Conservation (phyloP, 2,329 filamentous ascomycete species). For the Blumeria graminis region DNA sequence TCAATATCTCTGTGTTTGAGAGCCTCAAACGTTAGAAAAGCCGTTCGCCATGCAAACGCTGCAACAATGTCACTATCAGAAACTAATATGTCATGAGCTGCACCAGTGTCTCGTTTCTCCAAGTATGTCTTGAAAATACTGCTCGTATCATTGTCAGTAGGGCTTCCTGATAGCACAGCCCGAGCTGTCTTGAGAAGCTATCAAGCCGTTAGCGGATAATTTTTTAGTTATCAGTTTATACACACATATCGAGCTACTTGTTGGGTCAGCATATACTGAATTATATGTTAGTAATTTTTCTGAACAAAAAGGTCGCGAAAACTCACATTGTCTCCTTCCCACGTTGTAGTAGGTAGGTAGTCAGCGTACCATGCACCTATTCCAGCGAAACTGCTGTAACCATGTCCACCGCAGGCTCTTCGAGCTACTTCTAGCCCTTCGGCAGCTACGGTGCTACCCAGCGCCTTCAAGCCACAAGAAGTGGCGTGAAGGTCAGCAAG, state of each 20-base stretch:
- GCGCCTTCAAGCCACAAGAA: slow-evolving; percentile 51
- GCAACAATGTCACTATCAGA: slow-evolving; percentile 45
- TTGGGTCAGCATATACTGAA: slow-evolving; percentile 50
- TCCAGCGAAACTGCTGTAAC: slow-evolving; percentile 52
- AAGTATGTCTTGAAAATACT: slow-evolving; percentile 41
- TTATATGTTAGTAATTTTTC: not conserved
- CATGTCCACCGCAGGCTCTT: slow-evolving; percentile 53
- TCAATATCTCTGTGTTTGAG: slow-evolving; percentile 50
- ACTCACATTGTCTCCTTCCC: slow-evolving; percentile 42
- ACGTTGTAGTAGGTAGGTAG: slow-evolving; percentile 47
- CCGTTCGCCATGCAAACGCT: slow-evolving; percentile 52
- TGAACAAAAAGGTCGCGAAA: not conserved
- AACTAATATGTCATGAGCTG: slow-evolving; percentile 50
- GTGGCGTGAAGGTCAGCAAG: slow-evolving; percentile 55
- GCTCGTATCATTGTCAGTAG: slow-evolving; percentile 42
- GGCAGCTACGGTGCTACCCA: slow-evolving; percentile 45
- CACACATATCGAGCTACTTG: slow-evolving; percentile 48
- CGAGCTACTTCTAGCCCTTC: slow-evolving; percentile 55
- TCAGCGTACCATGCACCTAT: slow-evolving; percentile 54
- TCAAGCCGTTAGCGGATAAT: slow-evolving; percentile 2
- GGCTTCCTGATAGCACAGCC: slow-evolving; percentile 38
- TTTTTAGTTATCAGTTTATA: slow-evolving; percentile 2
- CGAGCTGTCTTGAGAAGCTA: slow-evolving; percentile 50
- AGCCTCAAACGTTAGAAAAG: slow-evolving; percentile 52
- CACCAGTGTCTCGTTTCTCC: slow-evolving; percentile 40